Conservation (phyloP, 371 early-diverging fungal species). For the Rhizopus arrhizus region DNA sequence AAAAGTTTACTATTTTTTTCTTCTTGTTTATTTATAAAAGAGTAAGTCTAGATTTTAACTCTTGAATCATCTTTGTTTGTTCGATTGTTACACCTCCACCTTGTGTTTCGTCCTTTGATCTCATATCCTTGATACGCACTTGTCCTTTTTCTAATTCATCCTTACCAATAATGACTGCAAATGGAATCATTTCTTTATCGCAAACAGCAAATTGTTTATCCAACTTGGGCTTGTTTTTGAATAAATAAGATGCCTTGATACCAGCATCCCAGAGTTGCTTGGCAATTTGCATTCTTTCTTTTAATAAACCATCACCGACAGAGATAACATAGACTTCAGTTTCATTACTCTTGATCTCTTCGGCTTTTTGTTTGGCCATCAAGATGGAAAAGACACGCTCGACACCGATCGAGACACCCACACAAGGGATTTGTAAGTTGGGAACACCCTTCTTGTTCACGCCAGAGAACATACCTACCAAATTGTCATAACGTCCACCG, state of each 20-base stretch:
- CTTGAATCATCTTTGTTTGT: constrained; percentile 67
- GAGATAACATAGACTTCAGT: constrained; percentile 91
- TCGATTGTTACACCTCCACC: constrained; percentile 63
- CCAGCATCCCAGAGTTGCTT: constrained; percentile 88
- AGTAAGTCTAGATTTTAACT: constrained; percentile 52
- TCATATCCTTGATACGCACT: constrained; percentile 89
- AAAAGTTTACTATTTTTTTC: background rate
- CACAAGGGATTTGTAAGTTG: constrained; percentile 89
- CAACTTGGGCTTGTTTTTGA: constrained; percentile 89
- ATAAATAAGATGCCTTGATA: constrained; percentile 81
- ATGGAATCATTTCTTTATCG: constrained; percentile 87
- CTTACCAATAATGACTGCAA: constrained; percentile 87
- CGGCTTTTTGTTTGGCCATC: constrained; percentile 59
- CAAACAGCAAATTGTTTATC: constrained; percentile 80
- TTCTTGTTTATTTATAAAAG: constrained; percentile 15
- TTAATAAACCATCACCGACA: constrained; percentile 84
- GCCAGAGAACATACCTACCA: constrained; percentile 93
- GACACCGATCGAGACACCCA: constrained; percentile 97
- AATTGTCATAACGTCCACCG: constrained; percentile 99
- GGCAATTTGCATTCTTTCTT: constrained; percentile 90
- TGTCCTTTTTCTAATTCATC: constrained; percentile 78
- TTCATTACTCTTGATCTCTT: constrained; percentile 77
- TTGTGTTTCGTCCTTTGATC: constrained; percentile 61
- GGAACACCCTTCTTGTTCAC: constrained; percentile 68
- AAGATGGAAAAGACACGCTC: constrained; percentile 95